Evolutionary conservation across 495 filamentous ascomycete genomes (phyloP), one percentile per base, ranked within the genome.

Genomic region (Monascus purpureus): DNA sequence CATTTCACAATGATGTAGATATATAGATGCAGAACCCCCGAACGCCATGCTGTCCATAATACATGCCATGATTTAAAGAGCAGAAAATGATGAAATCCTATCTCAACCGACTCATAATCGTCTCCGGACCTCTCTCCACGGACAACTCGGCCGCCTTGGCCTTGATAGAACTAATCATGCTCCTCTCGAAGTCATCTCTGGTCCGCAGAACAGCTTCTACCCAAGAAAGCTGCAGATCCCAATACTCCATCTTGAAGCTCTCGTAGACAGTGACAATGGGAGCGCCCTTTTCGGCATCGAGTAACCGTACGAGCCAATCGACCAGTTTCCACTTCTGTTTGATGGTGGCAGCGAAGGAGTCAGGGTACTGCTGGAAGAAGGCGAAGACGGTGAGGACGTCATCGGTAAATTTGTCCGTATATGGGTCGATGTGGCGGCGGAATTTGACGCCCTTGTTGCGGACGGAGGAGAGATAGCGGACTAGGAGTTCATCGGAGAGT

Each of bases 221-320:
- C 90, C 90, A 99, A 17, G 74, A 77, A 31, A 94, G 72, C 55
- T 88, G 84, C 46, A 94, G 62, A 56, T 99, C 90, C 88, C 87
- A 95, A 49, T 93, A 93, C 36, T 74, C 66, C 19, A 59, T 52
- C 63, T 93, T 94, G 56, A 96, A 85, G 11, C 62, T 59, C 42
- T 80, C 82, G 30, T 93, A 96, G 5, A 81, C 74, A 17, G 72
- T 68, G 2, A 82, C 73, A 4, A 95, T 55, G 11, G 53, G 53
- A 4, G 72, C 62, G 0, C 57, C 59, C 60, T 90, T 99, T 15
- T 88, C 79, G 1, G 72, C 63, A 18, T 74, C 70, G 8, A 99
- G 63, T 38, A 99, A 53, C 4, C 68, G 65, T 13, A 83, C 63
- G 41, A 96, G 78, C 49, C 72, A 69, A 53, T 93, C 75, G 14